phyloP scores from a whole-genome alignment of 768 basidiomycete genomes.

The Pulveroboletus sp. region DNA sequence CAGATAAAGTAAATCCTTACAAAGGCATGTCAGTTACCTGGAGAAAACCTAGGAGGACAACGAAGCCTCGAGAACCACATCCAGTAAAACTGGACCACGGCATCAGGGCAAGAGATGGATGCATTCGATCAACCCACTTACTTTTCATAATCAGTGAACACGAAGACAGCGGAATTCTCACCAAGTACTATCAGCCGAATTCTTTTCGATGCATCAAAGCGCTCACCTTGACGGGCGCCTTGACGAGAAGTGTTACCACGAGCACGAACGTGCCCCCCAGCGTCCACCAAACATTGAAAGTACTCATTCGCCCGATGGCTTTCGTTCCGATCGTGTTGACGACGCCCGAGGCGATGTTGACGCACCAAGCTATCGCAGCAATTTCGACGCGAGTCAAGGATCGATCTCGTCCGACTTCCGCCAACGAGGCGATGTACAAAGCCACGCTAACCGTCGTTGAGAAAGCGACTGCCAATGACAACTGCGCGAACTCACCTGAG shows the following conservation, averaged over 20 bases:
- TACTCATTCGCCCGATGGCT: conserved; percentile 52
- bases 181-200: not conserved
- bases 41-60: conserved; percentile 53
- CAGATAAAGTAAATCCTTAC: not conserved
- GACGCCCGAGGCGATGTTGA: conserved; percentile 51
- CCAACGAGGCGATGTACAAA: conserved; percentile 51
- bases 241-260: conserved; percentile 54
- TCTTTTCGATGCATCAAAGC: not conserved
- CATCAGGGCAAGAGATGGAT: conserved; percentile 2
- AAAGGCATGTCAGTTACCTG: conserved; percentile 11
- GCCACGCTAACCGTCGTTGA: conserved; percentile 37
- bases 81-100: conserved; percentile 45
- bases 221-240: conserved; percentile 48
- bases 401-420: conserved; percentile 44
- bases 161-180: conserved; percentile 50
- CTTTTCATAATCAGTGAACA: conserved; percentile 58
- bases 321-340: conserved; percentile 56
- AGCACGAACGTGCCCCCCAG: conserved; percentile 54
- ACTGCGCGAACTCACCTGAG: conserved; percentile 38
- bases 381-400: conserved; percentile 47
- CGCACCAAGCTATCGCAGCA: conserved; percentile 52
- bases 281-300: conserved; percentile 60
- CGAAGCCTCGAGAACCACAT: conserved; percentile 50
- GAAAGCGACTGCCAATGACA: not conserved
- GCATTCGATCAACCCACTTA: conserved; percentile 17